Evolutionary conservation across 1,139 yeast genomes (phyloP), one percentile per base, ranked within the genome.

Genomic region (Geotrichum fermentans): DNA sequence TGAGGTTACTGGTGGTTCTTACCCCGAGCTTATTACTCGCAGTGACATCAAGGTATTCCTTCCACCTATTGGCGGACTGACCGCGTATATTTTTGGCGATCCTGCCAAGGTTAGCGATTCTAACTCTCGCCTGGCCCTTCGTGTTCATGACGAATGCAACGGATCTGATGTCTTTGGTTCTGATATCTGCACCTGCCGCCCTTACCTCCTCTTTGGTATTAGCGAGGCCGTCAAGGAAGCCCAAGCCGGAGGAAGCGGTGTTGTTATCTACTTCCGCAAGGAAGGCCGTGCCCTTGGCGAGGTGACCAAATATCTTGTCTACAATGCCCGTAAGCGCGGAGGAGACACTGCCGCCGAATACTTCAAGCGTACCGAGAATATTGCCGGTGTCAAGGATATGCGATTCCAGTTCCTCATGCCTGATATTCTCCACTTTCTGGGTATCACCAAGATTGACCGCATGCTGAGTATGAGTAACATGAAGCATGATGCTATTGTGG

Each of bases 381-480:
- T 78, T 66, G 83, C 83, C 13, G 83, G 83, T 56, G 83, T 79
- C 38, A 75, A 77, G 60, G 83, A 79, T 61, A 78, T 79, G 75
- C 72, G 83, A 61, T 79, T 79, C 68, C 84, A 79, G 63, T 80
- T 77, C 52, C 66, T 79, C 55, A 79, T 79, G 84, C 83, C 83
- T n/a, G 84, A 79, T 60, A 72, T 79, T 50, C 66, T 79, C 54
- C 82, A 79, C 56, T 79, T 79, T 75, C 65, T 79, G 56, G 84
- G 84, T 37, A 73, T 79, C 55, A 73, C 77, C 43, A 75, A 71
- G 60, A 78, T 79, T 59, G 83, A 79, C 62, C 71, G 77, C 53
- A 78, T 79, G 83, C 63, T 79, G 45, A 77, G 82, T 35, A 79
- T 79, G 83, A 76, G 81, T 48, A 79, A 79, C 63, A 78, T 79